Percentiles rank a stretch among this genome's conserved stretches.
phyloP scores from a whole-genome alignment of 345 rosid genomes.

The Heritiera fomes region DNA sequence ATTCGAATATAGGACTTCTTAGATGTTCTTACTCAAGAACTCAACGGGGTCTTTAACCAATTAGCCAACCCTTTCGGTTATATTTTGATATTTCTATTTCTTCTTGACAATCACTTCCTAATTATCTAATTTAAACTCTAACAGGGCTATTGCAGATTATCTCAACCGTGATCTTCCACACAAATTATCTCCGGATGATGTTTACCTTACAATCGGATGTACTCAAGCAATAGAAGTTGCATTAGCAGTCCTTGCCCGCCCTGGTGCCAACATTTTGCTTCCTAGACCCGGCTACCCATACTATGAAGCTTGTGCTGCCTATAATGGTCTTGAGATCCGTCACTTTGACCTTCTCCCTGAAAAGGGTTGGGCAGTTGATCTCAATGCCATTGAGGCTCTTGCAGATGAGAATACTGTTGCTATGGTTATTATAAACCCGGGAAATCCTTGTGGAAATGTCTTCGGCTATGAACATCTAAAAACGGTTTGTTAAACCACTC shows the following conservation, averaged over 20 bases:
- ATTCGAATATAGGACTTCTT: too few relatives aligned
- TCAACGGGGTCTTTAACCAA: too few relatives aligned
- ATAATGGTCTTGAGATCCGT: slow-evolving; percentile 50
- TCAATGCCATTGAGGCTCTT: slow-evolving; percentile 53
- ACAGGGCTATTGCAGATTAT: slow-evolving; percentile 69
- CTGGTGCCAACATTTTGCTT: slow-evolving; percentile 65
- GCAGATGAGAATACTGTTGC: slow-evolving; percentile 68
- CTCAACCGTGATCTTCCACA: slow-evolving; percentile 55
- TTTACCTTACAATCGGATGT: slow-evolving; percentile 59
- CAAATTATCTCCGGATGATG: slow-evolving; percentile 57
- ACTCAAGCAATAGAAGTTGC: slow-evolving; percentile 54
- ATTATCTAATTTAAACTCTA: background rate
- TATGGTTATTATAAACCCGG: slow-evolving; percentile 63
- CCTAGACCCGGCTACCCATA: slow-evolving; percentile 68
- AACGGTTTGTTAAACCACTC: slow-evolving; percentile 29
- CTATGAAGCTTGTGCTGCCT: slow-evolving; percentile 52
- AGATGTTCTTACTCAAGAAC: too few relatives aligned
- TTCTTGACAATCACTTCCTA: background rate
- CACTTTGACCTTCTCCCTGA: slow-evolving; percentile 65
- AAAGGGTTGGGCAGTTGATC: slow-evolving; percentile 69
- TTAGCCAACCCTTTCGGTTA: too few relatives aligned
- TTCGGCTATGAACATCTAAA: slow-evolving; percentile 57
- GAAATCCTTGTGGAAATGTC: slow-evolving; percentile 71
- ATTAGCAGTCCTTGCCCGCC: slow-evolving; percentile 48
- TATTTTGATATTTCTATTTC: too few relatives aligned